Base-by-base conservation (phyloP, 2,329 filamentous ascomycete genomes). In the Penicillium thymicola region DNA sequence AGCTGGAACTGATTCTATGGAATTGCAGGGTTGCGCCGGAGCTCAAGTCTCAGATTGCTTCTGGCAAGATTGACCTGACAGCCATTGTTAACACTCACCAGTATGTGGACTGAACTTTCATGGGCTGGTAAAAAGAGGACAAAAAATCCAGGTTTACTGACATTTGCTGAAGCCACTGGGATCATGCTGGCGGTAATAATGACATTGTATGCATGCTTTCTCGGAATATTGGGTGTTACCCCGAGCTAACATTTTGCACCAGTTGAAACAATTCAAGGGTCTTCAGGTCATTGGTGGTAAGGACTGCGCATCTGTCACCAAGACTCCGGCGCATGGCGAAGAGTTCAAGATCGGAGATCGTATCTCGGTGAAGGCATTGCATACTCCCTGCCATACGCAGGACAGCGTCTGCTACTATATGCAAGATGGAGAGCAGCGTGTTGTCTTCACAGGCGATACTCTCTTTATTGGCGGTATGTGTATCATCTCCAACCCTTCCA, bases 81-180 rank as follows among this genome's bases (percentile, higher is more conserved):
- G 89, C 87, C 48, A 96, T 99, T 70, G 87, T 97, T 68, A 99
- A 99, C 72, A 99, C 94, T 2, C 94, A 99, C 70, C 93, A 97
- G 92, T 96, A 79, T 75, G 89, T 75, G 25, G 45, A 36, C 16
- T 7, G 3, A 16, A 14, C 4, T 11, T 18, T 8, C 5, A 16
- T 5, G 13, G 8, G 2, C n/a, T 4, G n/a, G n/a, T 16, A 36
- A 18, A 14, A 38, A n/a, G 27, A 34, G 4, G 8, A 46, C 5
- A n/a, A 46, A 46, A 45, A 30, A 23, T 18, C 7, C 9, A 41
- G 27, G 9, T n/a, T 51, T 40, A n/a, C 48, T 68, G 41, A 67
- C 23, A 51, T 37, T 32, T 40, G 37, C 43, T 30, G 7, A 46
- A 96, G 92, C 72, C 94, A 99, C 72, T 88, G 88, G 81, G 94